phyloP scores from a whole-genome alignment of 441 rosid species.

The Euphorbia neoarborescens region DNA sequence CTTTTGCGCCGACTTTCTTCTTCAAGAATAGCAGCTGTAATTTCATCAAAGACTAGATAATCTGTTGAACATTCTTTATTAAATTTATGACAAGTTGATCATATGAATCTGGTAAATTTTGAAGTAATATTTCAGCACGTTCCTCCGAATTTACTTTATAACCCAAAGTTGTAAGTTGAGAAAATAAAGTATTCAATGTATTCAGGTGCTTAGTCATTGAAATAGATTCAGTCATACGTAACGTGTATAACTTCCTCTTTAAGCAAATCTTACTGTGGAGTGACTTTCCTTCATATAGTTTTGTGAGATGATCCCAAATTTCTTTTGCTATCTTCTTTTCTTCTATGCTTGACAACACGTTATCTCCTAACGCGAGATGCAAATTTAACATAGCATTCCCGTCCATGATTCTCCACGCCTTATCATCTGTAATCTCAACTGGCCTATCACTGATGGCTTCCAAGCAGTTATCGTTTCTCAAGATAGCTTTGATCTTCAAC shows the following conservation, averaged over 20 bases:
- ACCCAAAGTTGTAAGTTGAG: neutral
- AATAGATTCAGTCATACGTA: neutral
- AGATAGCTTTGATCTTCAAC: neutral
- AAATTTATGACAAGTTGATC: neutral
- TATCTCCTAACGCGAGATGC: neutral
- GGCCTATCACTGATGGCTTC: neutral
- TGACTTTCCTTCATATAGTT: neutral
- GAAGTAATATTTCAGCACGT: neutral
- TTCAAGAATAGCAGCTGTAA: neutral
- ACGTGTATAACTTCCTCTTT: neutral
- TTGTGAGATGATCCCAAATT: neutral
- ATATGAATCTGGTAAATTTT: neutral
- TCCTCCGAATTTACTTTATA: neutral
- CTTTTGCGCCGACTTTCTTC: neutral
- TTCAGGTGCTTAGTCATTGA: neutral
- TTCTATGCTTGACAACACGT: neutral
- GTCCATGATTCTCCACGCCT: neutral
- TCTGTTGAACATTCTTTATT: neutral
- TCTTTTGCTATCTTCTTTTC: neutral
- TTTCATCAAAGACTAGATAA: neutral
- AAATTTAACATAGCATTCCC: neutral
- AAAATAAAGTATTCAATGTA: neutral
- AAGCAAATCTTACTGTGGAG: neutral
- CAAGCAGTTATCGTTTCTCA: neutral
- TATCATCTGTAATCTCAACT: neutral